Evolutionary conservation across 2,329 filamentous ascomycete genomes (phyloP), one percentile per base, ranked within the genome.

Genomic region (Lojkania enalia): DNA sequence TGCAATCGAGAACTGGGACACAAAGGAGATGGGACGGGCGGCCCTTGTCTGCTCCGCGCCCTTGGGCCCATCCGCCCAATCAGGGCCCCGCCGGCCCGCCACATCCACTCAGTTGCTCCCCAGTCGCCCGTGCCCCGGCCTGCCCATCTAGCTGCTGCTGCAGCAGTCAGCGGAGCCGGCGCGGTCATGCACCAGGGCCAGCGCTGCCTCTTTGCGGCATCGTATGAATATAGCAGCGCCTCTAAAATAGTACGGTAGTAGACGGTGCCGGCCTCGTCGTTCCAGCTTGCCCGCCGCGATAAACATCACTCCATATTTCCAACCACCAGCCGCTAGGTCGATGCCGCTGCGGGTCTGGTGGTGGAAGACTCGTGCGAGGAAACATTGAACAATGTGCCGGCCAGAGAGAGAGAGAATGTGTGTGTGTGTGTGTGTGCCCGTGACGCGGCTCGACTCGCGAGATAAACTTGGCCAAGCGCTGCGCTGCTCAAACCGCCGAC

Each of bases 401-500:
- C n/a, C n/a, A n/a, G n/a, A n/a, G n/a, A n/a, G n/a, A n/a, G n/a
- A n/a, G n/a, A n/a, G n/a, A n/a, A n/a, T n/a, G n/a, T n/a, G n/a
- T n/a, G n/a, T n/a, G n/a, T n/a, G n/a, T n/a, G n/a, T n/a, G n/a
- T n/a, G 14, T 27, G 30, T 11, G 30, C 30, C 6, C 14, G 30
- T 33, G 30, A 16, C 30, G 30, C 9, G 30, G 9, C 9, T 16
- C 30, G 9, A 33, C 30, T 33, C 30, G 30, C 30, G 7, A 16
- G 7, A 16, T n/a, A n/a, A n/a, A 33, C 23, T 27, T 7, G 23
- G 30, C 30, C 30, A 33, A 33, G 30, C 7, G 16, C 30, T 12
- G 11, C 6, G 6, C 30, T 7, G 35, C 39, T 41, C 39, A 41
- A 29, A 41, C 39, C 27, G 27, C 39, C 27, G 39, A 41, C 39